Evolutionary conservation across 371 early-diverging fungal genomes (phyloP).

Genomic region (Mortierella sp.): DNA sequence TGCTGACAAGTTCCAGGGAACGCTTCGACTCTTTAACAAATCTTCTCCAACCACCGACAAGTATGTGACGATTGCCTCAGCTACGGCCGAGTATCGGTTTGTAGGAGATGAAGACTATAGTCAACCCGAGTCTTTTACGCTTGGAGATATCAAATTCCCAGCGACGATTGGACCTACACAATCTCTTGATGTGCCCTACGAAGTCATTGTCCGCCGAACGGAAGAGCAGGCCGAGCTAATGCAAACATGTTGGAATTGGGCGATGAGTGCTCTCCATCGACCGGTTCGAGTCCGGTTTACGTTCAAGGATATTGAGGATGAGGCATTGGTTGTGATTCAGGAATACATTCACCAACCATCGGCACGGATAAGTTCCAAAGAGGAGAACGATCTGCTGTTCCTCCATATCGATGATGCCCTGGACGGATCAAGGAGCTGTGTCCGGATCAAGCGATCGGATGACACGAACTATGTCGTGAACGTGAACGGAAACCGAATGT

Average conservation of each 20-base stretch:
- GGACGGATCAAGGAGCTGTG: slow-evolving; percentile 14
- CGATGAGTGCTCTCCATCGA: slow-evolving; percentile 43
- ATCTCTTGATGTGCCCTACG: slow-evolving; percentile 34
- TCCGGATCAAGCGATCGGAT: slow-evolving; percentile 15
- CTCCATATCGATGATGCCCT: slow-evolving; percentile 45
- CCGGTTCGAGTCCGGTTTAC: slow-evolving; percentile 54
- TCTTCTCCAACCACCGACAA: slow-evolving; percentile 29
- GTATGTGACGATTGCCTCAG: slow-evolving; percentile 39
- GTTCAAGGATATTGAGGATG: slow-evolving; percentile 54
- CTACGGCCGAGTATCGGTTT: slow-evolving; percentile 54
- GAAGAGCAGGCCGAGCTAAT: slow-evolving; percentile 30
- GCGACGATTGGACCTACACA: slow-evolving; percentile 43
- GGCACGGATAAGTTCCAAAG: slow-evolving; percentile 11
- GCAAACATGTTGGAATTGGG: slow-evolving; percentile 45
- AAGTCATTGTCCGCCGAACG: slow-evolving; percentile 43
- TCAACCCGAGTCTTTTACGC: slow-evolving; percentile 17
- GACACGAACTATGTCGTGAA: slow-evolving; percentile 16
- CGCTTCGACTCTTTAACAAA: slow-evolving; percentile 53
- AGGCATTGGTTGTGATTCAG: slow-evolving; percentile 37
- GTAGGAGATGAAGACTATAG: slow-evolving; percentile 53
- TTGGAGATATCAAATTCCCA: slow-evolving; percentile 45
- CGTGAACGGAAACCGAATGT: slow-evolving; percentile 15
- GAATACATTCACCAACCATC: slow-evolving; percentile 54
- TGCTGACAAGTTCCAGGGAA: slow-evolving; percentile 49
- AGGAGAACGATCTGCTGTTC: slow-evolving; percentile 50